Evolutionary conservation across 768 basidiomycete species (phyloP), one percentile per base, ranked within the genome.

Genomic region (Tricholoma saponaceum): DNA sequence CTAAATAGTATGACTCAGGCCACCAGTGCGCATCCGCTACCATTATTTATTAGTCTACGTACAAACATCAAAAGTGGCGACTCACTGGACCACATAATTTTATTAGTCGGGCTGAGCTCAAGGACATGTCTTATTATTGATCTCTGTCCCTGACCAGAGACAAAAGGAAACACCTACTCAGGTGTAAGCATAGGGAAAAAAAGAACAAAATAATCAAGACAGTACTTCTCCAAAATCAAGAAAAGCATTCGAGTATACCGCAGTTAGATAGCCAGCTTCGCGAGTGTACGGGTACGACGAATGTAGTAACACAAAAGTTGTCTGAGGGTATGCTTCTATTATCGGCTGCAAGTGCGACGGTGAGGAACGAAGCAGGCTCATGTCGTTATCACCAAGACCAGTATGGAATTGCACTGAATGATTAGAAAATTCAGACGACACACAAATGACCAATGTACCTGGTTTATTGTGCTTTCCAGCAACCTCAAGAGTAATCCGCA

Each of bases 401-500:
- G 88, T 91, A 64, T 92, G 90, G 68, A 92, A 92, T 74, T 92
- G 90, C 20, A 92, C 90, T 92, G 53, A n/a, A 56, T 50, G 10
- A 39, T 14, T 43, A 16, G 41, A 20, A 25, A 51, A 26, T 18
- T 10, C 39, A 43, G 35, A 30, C 37, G 51, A 23, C 58, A 54
- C 10, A 14, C n/a, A 35, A 30, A 50, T 16, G 52, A 33, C 35
- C 5, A 18, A 22, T 7, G 64, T 58, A 87, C 90, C 83, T 54
- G 90, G 90, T 62, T 85, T 88, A 6, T 72, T 69, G 59, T 69
- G 71, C 41, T 74, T 57, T 0, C 79, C 82, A 3, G 86, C 83
- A 6, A 89, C 71, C 26, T 71, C 69, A 33, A 90, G 72, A 1
- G 82, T 76, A 28, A 75, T 71, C 37, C 82, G 74, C 8, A 92